These are phyloP conservation scores for Cavenderia fasciculata DNA, from an alignment of 78 protist species.

Conservation along the genomic window DNA sequence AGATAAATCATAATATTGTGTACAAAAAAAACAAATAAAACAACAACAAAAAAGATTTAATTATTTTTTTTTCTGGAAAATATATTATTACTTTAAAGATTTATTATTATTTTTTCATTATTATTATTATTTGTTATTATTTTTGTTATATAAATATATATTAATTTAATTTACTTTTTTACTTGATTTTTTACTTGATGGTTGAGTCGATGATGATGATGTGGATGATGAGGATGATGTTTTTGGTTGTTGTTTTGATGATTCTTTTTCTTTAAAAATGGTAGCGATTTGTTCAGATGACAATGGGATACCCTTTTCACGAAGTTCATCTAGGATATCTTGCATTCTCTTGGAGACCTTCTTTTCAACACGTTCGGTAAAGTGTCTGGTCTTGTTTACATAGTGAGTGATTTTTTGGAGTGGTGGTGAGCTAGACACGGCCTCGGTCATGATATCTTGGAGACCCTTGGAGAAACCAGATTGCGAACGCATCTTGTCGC, in stretches of 20 bases:
- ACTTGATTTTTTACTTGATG: not conserved
- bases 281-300: slow-evolving; percentile 62
- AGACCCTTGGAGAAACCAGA: slow-evolving; percentile 70
- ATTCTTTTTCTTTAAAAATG: slow-evolving; percentile 41
- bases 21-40: too few species aligned
- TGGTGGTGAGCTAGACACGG: slow-evolving; percentile 45
- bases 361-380: slow-evolving; percentile 61
- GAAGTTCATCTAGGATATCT: slow-evolving; percentile 26
- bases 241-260: not conserved
- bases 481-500: slow-evolving; percentile 65
- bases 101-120: not conserved
- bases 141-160: not conserved
- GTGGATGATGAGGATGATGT: not conserved
- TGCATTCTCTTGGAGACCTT: slow-evolving; percentile 29
- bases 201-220: not conserved
- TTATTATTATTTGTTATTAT: slow-evolving; percentile 11
- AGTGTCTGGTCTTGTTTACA: slow-evolving; percentile 45
- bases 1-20: too few species aligned
- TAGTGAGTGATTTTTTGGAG: slow-evolving; percentile 39
- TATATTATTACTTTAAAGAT: not conserved
- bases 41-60: too few species aligned
- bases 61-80: too few species aligned
- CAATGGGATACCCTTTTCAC: slow-evolving; percentile 59
- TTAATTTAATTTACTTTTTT: not conserved
- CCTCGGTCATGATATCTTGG: slow-evolving; percentile 68